phyloP scores from a whole-genome alignment of 2,329 filamentous ascomycete species.

The Thermochaetoides dissita region DNA sequence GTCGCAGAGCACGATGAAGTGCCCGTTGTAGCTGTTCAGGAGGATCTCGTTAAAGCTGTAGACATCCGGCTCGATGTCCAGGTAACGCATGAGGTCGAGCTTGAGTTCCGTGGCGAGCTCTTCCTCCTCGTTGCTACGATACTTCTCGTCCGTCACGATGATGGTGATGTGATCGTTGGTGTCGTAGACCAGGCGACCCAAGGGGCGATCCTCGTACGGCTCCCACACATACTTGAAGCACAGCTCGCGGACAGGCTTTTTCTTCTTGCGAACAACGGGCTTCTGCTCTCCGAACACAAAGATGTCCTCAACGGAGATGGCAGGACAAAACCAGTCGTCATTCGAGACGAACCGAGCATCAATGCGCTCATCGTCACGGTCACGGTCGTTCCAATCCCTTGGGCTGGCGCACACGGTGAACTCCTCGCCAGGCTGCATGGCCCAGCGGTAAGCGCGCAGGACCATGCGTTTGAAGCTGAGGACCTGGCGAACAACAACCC shows the following conservation, averaged over 20 bases:
- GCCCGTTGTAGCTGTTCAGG: no score
- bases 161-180: no score
- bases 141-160: no score
- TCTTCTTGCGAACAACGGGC: conserved; percentile 17
- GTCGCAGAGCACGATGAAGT: no score
- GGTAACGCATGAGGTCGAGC: no score
- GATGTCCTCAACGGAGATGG: conserved; percentile 23
- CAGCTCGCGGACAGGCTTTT: conserved; percentile 24
- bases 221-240: conserved; percentile 36
- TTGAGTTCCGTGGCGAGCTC: no score
- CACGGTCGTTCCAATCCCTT: conserved; percentile 24
- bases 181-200: no score
- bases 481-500: no score
- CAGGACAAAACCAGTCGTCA: conserved; percentile 18
- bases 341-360: background rate
- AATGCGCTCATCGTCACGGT: conserved; percentile 21
- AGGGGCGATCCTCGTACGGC: conserved; percentile 6
- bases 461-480: no score
- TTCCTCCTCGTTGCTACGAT: no score
- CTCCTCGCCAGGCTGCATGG: conserved; percentile 18
- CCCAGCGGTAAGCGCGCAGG: background rate
- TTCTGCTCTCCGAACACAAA: conserved; percentile 28
- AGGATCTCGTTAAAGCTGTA: no score
- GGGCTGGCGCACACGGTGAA: conserved; percentile 19
- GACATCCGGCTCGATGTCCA: no score